Evolutionary conservation across 1,284 basidiomycete species (phyloP), one percentile per base, ranked within the genome.

Genomic region (Boletus semigastroideus): DNA sequence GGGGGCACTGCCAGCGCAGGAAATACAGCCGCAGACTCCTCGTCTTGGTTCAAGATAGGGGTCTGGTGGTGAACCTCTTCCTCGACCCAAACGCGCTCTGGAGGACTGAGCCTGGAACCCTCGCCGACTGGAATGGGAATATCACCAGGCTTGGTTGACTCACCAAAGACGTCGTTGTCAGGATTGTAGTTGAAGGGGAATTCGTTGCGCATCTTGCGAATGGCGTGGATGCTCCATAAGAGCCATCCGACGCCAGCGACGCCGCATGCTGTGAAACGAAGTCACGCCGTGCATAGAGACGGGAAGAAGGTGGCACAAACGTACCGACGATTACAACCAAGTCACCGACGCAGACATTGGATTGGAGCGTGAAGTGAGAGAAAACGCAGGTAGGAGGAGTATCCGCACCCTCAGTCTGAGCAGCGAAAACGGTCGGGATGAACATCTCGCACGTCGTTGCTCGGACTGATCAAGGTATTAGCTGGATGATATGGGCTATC

Each of bases 301-400:
- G 30, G 28, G 38, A 16, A 9, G 25, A 46, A 12, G 34, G 4
- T 0, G 16, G 7, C 19, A 30, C 19, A n/a, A 13, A 55, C 61
- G 2, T 38, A 60, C 63, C 64, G 17, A 58, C 4, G 28, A 68
- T 60, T 5, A 46, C 57, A 34, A 68, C 30, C 17, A 68, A 5
- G 46, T 64, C 63, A 0, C 63, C 62, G 2, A 65, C 30, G 13
- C 64, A 64, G 1, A 64, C 52, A 4, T 46, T 53, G 7, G 44
- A 49, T 0, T 51, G 25, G 13, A 53, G 1, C 0, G 49, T 41
- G 22, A 66, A 66, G 8, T 53, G 50, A 14, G 20, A 42, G 39
- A 33, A 33, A 14, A 7, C 14, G 31, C 48, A 49, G 1, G 42
- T 1, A 2, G 42, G 27, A 14, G 55, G 63, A 4, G 44, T 17